Conservation (phyloP, 768 basidiomycete species). For the Mycena rebaudengoi region DNA sequence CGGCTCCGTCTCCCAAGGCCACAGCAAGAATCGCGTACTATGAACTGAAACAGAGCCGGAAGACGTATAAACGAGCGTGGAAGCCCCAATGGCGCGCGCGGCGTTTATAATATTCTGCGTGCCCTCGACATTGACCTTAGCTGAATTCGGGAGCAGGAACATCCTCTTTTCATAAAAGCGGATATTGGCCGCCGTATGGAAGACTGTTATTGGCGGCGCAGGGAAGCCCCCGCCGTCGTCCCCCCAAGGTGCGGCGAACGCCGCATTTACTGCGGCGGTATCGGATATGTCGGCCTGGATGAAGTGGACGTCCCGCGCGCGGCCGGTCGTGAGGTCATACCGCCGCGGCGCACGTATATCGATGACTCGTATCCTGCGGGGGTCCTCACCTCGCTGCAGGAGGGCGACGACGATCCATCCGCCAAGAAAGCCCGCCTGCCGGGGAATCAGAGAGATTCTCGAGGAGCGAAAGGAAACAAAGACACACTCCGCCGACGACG, state of each 20-base stretch:
- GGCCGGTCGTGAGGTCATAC: constrained; percentile 61
- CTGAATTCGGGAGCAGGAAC: constrained; percentile 60
- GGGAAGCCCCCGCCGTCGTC: constrained; percentile 37
- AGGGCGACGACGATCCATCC: constrained; percentile 81
- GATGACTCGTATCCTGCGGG: constrained; percentile 67
- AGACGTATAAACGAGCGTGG: constrained; percentile 73
- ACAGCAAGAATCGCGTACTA: constrained; percentile 68
- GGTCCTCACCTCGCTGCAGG: constrained; percentile 75
- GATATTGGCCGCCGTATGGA: constrained; percentile 82
- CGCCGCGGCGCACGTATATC: constrained; percentile 73
- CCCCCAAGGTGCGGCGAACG: constrained; percentile 75
- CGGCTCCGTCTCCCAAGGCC: constrained; percentile 78
- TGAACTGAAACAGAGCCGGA: constrained; percentile 72
- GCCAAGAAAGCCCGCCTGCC: constrained; percentile 76
- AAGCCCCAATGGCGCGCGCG: constrained; percentile 61
- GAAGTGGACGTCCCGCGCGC: constrained; percentile 63
- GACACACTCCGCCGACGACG: constrained; percentile 72
- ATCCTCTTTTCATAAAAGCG: constrained; percentile 76
- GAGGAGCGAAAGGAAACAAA: constrained; percentile 41
- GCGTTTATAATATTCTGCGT: constrained; percentile 74
- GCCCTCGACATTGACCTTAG: constrained; percentile 70
- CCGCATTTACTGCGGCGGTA: constrained; percentile 58
- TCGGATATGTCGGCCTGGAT: constrained; percentile 68
- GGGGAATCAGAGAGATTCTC: constrained; percentile 14
- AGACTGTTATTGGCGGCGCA: constrained; percentile 63